Evolutionary conservation across 108 stramenopile genomes (phyloP), one percentile per base, ranked within the genome.

Genomic region (Discostella stelligeroides): DNA sequence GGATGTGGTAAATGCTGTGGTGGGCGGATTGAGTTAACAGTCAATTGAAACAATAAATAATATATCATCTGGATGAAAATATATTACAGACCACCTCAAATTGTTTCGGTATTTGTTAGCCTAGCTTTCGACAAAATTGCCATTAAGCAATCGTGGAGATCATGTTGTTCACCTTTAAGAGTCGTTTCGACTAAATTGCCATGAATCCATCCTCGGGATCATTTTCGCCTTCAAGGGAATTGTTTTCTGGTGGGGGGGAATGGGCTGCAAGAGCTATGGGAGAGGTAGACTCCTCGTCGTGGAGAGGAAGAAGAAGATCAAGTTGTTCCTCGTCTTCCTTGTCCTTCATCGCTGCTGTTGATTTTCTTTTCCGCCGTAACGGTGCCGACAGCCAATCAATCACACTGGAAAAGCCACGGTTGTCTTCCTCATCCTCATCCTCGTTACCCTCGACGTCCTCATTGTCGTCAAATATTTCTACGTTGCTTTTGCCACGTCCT

Each of bases 131-230:
- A 49, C 59, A 68, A 82, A 29, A 82, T 51, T 45, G 76, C 76
- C 38, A 82, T 82, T 66, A 64, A 87, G 14, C 86, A 83, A 69
- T 86, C 86, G 39, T 80, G 73, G 23, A 76, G 34, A 24, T 70
- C 82, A 50, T n/a, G n/a, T n/a, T 83, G 73, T 21, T 81, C 79
- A 25, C 40, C 72, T 13, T 53, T 57, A 13, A 14, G n/a, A 41
- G 34, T n/a, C n/a, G n/a, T n/a, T n/a, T n/a, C n/a, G 29, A 49
- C 59, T 74, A 82, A 29, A 82, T 51, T 45, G 76, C 76, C 38
- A 82, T 82, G 70, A 64, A 87, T 12, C 86, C 86, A 69, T 86
- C 86, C 41, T 80, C 78, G 23, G 72, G 34, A 24, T 70, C 82
- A 50, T 83, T 73, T 21, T 81, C 79, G 39, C 40, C 72, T 13